Evolutionary conservation across 495 filamentous ascomycete genomes (phyloP), one percentile per base, ranked within the genome.

Genomic region (Xylaria flabelliformis): DNA sequence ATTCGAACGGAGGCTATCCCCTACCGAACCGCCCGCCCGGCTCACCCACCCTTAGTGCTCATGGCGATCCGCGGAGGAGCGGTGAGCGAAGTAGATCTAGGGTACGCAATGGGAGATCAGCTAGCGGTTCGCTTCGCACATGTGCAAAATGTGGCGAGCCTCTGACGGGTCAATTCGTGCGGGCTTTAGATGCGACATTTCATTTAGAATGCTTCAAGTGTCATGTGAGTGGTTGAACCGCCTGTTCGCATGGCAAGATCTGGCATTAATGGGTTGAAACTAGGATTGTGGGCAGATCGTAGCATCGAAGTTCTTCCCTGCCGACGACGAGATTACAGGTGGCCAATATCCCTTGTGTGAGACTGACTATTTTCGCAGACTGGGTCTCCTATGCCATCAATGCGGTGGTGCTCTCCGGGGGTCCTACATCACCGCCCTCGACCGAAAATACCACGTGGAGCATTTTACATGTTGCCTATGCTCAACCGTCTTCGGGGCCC

Each of bases 401-500:
- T 99, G 97, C 81, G 94, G 94, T 72, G 94, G 94, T 61, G 97
- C 97, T 63, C 86, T 99, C 26, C 94, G 97, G 53, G 97, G 96
- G 6, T 98, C 97, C 26, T 99, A 99, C 78, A 99, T 99, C 74
- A 99, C 97, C 0, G 97, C 97, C 9, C 87, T 98, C 44, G 97
- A 99, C 73, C 91, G 93, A 64, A 99, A 99, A 82, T 99, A 98
- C 78, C 97, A 99, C 79, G 97, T 99, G 72, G 96, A 98, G 76
- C 97, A 99, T 82, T 99, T 99, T 79, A 99, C 97, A 39, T 99
- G 97, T 81, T 97, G 94, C 19, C 90, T 97, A 65, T 99, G 97
- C 80, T 94, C 95, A 6, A 97, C 95, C 0, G 93, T 99, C 0
- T 99, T 99, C 78, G 97, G 97, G 51, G 96, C 97, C 13, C 93